Evolutionary conservation across 257 asterid genomes (phyloP).

Genomic region (Handroanthus guayacan): DNA sequence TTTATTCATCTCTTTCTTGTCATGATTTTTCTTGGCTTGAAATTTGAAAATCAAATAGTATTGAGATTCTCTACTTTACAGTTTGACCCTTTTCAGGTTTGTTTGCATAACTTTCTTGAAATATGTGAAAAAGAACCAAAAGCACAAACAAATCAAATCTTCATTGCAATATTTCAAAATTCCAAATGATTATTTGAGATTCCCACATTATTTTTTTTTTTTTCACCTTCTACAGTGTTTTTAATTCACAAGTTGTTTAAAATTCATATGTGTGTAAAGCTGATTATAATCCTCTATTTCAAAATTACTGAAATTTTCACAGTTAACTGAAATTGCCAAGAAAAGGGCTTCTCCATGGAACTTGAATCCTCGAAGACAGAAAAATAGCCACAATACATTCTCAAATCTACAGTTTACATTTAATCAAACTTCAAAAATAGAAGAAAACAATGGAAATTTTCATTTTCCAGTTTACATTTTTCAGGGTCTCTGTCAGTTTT

Average conservation of each 20-base stretch:
- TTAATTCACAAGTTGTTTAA: background rate
- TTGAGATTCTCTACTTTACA: slow-evolving; percentile 40
- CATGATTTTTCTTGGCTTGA: background rate
- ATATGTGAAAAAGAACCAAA: slow-evolving; percentile 42
- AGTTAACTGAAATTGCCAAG: too few species aligned
- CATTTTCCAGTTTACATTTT: slow-evolving; percentile 25
- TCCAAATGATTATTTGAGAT: slow-evolving; percentile 32
- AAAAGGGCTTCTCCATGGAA: background rate
- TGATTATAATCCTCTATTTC: too few species aligned
- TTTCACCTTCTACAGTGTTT: slow-evolving; percentile 14
- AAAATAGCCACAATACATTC: background rate
- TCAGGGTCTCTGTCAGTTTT: slow-evolving; percentile 27
- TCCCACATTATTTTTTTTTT: background rate
- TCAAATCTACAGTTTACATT: slow-evolving; percentile 34
- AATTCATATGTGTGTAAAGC: too few species aligned
- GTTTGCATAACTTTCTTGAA: slow-evolving; percentile 34
- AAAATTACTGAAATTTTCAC: too few species aligned
- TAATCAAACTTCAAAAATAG: background rate
- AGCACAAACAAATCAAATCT: slow-evolving; percentile 46
- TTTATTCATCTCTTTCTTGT: slow-evolving; percentile 2
- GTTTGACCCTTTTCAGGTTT: slow-evolving; percentile 30
- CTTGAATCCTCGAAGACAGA: background rate
- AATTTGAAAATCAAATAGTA: background rate
- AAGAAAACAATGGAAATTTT: background rate
- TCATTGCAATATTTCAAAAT: slow-evolving; percentile 40